Evolutionary conservation across 2,329 filamentous ascomycete species (phyloP).

Genomic region (Xylaria sp.): DNA sequence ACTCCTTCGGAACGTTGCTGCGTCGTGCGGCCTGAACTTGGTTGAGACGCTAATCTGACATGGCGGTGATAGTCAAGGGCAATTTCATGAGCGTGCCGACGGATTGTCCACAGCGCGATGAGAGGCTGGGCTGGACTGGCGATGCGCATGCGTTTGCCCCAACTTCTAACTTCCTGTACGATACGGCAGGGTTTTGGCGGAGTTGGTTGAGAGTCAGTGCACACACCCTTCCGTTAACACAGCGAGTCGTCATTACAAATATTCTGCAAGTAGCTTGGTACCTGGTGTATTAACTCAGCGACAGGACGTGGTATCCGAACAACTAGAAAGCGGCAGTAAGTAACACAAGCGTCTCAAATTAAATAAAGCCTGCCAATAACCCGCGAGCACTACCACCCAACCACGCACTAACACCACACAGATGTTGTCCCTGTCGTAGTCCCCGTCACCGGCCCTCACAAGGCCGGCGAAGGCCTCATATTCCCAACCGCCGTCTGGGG

Average conservation of each 20-base stretch:
- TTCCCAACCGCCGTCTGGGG: conserved; percentile 49
- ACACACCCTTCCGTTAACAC: no score
- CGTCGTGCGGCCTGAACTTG: neutral
- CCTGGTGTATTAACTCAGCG: conserved; percentile 1
- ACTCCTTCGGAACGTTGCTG: neutral
- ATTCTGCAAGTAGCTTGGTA: no score
- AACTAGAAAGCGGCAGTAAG: conserved; percentile 35
- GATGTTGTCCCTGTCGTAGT: conserved; percentile 39
- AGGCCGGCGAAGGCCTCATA: conserved; percentile 32
- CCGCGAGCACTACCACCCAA: neutral
- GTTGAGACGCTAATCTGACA: neutral
- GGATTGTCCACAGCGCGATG: conserved; percentile 55
- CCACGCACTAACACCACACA: neutral
- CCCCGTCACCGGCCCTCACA: conserved; percentile 40
- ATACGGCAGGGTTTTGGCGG: conserved; percentile 55
- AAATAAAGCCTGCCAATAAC: no score
- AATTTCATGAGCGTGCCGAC: conserved; percentile 64
- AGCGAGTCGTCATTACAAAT: no score
- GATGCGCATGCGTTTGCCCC: conserved; percentile 53
- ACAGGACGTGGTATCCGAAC: conserved; percentile 48
- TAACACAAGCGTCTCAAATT: neutral
- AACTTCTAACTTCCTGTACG: conserved; percentile 59
- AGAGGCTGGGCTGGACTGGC: conserved; percentile 57
- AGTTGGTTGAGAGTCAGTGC: conserved; percentile 50
- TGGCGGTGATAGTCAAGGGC: conserved; percentile 49